Percentiles rank a stretch among this genome's conserved stretches.
These are phyloP conservation scores for Glycine tomentella DNA, from an alignment of 306 rosid genomes.

Conservation along the genomic window DNA sequence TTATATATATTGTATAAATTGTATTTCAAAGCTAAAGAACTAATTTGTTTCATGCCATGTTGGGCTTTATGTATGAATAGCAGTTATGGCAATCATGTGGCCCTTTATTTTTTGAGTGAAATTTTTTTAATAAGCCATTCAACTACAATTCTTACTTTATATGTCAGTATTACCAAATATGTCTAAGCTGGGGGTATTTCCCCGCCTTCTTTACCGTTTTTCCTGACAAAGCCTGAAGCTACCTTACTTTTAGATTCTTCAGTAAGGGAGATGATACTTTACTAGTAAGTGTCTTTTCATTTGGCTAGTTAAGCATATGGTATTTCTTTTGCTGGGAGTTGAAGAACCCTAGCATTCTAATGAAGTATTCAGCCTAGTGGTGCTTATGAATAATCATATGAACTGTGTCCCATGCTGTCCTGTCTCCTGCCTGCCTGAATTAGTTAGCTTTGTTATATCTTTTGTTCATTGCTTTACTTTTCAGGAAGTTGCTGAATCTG, in stretches of 20 bases:
- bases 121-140: no score
- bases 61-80: no score
- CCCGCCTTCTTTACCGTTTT: no score
- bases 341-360: conserved; percentile 11
- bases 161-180: no score
- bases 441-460: conserved; percentile 29
- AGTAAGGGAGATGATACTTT: conserved; percentile 9
- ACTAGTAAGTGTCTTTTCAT: conserved; percentile 22
- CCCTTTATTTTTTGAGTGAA: no score
- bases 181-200: no score
- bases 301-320: conserved; percentile 4
- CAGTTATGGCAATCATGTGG: no score
- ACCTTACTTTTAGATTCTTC: conserved; percentile 8
- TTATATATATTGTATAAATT: no score
- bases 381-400: conserved; percentile 26
- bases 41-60: no score
- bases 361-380: not conserved
- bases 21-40: no score
- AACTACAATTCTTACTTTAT: no score
- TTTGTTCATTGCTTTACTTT: conserved; percentile 37
- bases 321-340: conserved; percentile 16
- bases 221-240: not conserved
- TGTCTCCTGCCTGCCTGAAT: not conserved
- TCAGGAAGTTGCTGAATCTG: conserved; percentile 94
- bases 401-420: not conserved